Base-by-base conservation (phyloP, 1,284 basidiomycete species). In the Chalciporus sp. region DNA sequence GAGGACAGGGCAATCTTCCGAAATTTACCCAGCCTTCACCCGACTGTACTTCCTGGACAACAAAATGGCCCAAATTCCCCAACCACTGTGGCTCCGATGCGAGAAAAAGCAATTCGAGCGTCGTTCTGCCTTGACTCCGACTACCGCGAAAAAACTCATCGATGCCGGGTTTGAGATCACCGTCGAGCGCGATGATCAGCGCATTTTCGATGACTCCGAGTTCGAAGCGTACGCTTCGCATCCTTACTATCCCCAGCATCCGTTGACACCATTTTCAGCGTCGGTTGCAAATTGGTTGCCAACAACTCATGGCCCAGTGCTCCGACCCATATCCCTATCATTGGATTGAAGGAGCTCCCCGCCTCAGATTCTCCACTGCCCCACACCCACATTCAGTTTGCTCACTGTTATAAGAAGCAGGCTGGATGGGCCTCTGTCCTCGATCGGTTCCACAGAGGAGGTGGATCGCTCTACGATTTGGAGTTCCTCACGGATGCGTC, bases 351-450 rank as follows among this genome's bases (percentile, higher is more conserved):
- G 79, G 97, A 99, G 73, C 85, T 99, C 19, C 87, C 91, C 39
- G 84, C 79, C 57, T 95, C 92, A 42, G 80, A 82, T 41, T 85
- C 86, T 42, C 90, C 95, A 17, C 78, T 98, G 17, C 85, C 83
- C 11, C 95, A 98, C 76, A 95, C 92, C 9, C 97, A 99, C 75
- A 96, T 99, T 72, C 95, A 98, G 71, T 99, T 99, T 65, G 96
- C 95, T 2, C 97, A 99, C 74, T 98, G 96, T 76, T 99, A 94
- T 84, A 99, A 99, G 78, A 78, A 86, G 48, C 97, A 99, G 73
- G 94, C 82, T 1, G 97, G 97, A 39, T 99, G 97, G 96, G 82
- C 86, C 16, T 80, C 87, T 47, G 86, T 99, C 27, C 85, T 99
- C 41, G 79, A 84, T 28, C 90, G 97, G 42, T 99, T 99, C 81